A percentile compares a stretch with the other conserved stretches of the same genome.
Evolutionary conservation across 2,329 filamentous ascomycete genomes (phyloP).

Genomic region (Cryphonectria nitschkei): DNA sequence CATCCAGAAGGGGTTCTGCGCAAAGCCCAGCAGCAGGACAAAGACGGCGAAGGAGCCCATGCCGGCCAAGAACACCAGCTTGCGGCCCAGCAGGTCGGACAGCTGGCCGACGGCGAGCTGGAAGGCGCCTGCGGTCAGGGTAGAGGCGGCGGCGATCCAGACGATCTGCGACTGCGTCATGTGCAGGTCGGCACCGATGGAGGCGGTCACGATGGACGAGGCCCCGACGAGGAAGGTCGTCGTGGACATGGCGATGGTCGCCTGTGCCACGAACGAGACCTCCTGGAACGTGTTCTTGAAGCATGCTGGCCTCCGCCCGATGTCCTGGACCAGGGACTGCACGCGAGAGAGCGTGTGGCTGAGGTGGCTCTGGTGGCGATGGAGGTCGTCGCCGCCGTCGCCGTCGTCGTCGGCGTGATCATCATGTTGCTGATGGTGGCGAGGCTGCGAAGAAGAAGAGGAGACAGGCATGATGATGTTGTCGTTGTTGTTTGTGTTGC

Average conservation of each 20-base stretch:
- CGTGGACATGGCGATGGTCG: constrained; percentile 69
- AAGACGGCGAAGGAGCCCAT: constrained; percentile 63
- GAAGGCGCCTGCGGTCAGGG: constrained; percentile 66
- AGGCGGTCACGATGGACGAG: constrained; percentile 64
- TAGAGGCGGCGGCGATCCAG: constrained; percentile 67
- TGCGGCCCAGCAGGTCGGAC: constrained; percentile 69
- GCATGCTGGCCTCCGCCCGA: constrained; percentile 54
- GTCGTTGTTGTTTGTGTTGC: not conserved
- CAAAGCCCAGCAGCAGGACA: constrained; percentile 62
- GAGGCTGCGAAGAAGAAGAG: not conserved
- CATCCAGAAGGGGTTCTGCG: constrained; percentile 59
- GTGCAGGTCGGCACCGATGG: constrained; percentile 59
- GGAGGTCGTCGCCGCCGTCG: not conserved
- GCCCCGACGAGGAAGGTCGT: constrained; percentile 62
- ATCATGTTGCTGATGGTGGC: constrained; percentile 2
- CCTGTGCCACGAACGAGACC: constrained; percentile 66
- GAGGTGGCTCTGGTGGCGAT: constrained; percentile 7
- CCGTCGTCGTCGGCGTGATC: not conserved
- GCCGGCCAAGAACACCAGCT: constrained; percentile 61
- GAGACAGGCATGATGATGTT: not conserved
- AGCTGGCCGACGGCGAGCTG: constrained; percentile 68
- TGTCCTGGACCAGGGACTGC: constrained; percentile 31
- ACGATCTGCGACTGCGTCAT: constrained; percentile 70
- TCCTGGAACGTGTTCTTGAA: constrained; percentile 67
- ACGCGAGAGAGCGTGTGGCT: constrained; percentile 10